These are phyloP conservation scores for Ulmus americana DNA, from an alignment of 331 rosid species.

Conservation along the genomic window DNA sequence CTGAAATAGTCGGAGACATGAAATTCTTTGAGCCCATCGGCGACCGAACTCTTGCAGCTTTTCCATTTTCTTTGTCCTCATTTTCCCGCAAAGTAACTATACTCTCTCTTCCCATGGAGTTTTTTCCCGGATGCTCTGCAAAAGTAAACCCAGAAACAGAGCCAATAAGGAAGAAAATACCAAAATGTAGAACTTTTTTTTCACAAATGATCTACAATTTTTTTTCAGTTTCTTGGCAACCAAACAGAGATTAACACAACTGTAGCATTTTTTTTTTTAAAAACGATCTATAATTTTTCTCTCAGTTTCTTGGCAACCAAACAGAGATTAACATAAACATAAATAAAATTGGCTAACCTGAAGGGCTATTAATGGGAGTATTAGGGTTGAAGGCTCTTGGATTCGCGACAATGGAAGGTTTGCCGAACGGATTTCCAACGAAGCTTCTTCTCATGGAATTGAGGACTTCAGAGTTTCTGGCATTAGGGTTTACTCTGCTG, in stretches of 20 bases:
- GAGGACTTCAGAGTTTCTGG: slow-evolving; percentile 51
- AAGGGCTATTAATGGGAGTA: slow-evolving; percentile 48
- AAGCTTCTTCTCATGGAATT: slow-evolving; percentile 60
- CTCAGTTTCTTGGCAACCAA: slow-evolving; percentile 24
- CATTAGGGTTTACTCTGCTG: slow-evolving; percentile 35
- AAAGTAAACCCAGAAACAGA: slow-evolving; percentile 14
- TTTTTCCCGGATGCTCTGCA: slow-evolving; percentile 50
- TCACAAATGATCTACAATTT: neutral
- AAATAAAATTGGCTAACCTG: slow-evolving; percentile 37
- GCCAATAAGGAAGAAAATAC: neutral
- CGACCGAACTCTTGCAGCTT: slow-evolving; percentile 46
- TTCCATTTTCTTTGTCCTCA: slow-evolving; percentile 71
- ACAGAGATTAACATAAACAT: neutral
- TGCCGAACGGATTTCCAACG: slow-evolving; percentile 56
- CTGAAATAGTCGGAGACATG: slow-evolving; percentile 86
- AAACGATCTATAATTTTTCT: neutral
- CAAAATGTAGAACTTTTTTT: neutral
- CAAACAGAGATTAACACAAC: slow-evolving; percentile 13
- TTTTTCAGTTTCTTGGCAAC: slow-evolving; percentile 18
- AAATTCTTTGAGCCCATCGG: slow-evolving; percentile 59
- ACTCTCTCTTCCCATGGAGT: slow-evolving; percentile 35
- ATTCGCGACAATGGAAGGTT: slow-evolving; percentile 43
- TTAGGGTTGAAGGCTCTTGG: slow-evolving; percentile 28
- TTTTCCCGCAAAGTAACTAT: slow-evolving; percentile 23
- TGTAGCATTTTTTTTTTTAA: neutral